Conservation (phyloP, 2,329 filamentous ascomycete species). For the Elsinoe australis region DNA sequence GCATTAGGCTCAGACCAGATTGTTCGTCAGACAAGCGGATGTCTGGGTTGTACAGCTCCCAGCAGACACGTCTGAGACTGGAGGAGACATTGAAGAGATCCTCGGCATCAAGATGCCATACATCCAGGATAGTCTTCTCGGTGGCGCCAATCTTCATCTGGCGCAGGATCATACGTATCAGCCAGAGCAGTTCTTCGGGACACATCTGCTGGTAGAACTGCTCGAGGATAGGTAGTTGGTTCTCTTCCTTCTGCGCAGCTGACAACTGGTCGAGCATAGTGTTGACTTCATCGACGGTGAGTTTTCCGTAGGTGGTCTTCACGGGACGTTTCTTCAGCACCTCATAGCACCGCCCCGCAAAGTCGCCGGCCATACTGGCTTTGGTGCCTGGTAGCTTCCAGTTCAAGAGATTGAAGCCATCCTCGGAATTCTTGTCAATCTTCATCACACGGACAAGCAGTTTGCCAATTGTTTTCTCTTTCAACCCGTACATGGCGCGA, state of each 20-base stretch:
- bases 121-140: slow-evolving; percentile 77
- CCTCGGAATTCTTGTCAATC: slow-evolving; percentile 83
- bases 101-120: slow-evolving; percentile 49
- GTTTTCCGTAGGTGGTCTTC: slow-evolving; percentile 61
- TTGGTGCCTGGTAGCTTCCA: slow-evolving; percentile 83
- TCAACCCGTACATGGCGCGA: slow-evolving; percentile 84
- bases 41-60: slow-evolving; percentile 74
- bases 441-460: slow-evolving; percentile 87
- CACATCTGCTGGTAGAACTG: slow-evolving; percentile 89
- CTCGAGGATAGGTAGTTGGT: slow-evolving; percentile 73
- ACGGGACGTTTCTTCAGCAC: slow-evolving; percentile 78
- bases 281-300: slow-evolving; percentile 88
- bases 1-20: slow-evolving; percentile 71
- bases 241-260: slow-evolving; percentile 66
- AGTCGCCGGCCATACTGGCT: slow-evolving; percentile 71
- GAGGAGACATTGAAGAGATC: slow-evolving; percentile 77
- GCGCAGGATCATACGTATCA: slow-evolving; percentile 85
- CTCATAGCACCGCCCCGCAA: slow-evolving; percentile 81
- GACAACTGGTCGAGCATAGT: slow-evolving; percentile 72
- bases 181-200: slow-evolving; percentile 84
- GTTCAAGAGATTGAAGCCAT: slow-evolving; percentile 74
- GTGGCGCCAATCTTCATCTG: slow-evolving; percentile 70
- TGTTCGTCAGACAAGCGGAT: slow-evolving; percentile 68
- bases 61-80: slow-evolving; percentile 82
- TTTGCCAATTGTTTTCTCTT: slow-evolving; percentile 85